Base-by-base conservation (phyloP, 768 basidiomycete genomes). In the Tylopilus sp. region DNA sequence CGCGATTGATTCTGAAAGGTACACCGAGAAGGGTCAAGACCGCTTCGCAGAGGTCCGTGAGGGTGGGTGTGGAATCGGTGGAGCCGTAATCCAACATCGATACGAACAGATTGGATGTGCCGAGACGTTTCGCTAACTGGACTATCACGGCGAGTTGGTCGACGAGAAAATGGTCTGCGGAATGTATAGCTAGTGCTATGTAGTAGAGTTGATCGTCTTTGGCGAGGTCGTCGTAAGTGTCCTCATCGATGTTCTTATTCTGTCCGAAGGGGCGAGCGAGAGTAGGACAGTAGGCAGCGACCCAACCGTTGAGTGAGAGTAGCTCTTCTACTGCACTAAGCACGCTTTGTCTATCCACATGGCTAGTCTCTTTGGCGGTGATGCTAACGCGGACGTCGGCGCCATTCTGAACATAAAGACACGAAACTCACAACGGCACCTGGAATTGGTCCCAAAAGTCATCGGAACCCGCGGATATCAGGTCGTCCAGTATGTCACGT, bases 111-210 rank as follows among this genome's bases (percentile, higher is more conserved):
- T 92, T 93, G 47, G 83, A 77, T 6, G 90, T 85, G 4, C 97
- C 97, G 12, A 98, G 81, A 10, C 94, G 86, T 62, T 87, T 87
- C 1, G 91, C 91, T 65, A 99, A 82, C 68, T 99, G 97, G 10
- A 99, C 89, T 59, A 99, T 98, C 62, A 97, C 92, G 19, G 97
- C 92, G 42, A 99, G 85, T 69, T 99, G 97, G 74, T 98, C 97
- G 59, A 98, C 91, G 49, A 98, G 83, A 75, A 99, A 99, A 69
- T 99, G 97, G 76, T 99, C 97, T 3, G 97, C 97, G 4, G 93
- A 96, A 71, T 99, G 96, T 41, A 99, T 89, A 58, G 95, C 83
- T 61, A 98, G 88, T 52, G 92, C 95, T 57, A 99, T 81, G 69
- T 87, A 99, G 77, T 98, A 99, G 17, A 98, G 78, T 59, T 88